These are phyloP conservation scores for Excoecaria agallocha DNA, from an alignment of 345 rosid species.

Conservation along the genomic window DNA sequence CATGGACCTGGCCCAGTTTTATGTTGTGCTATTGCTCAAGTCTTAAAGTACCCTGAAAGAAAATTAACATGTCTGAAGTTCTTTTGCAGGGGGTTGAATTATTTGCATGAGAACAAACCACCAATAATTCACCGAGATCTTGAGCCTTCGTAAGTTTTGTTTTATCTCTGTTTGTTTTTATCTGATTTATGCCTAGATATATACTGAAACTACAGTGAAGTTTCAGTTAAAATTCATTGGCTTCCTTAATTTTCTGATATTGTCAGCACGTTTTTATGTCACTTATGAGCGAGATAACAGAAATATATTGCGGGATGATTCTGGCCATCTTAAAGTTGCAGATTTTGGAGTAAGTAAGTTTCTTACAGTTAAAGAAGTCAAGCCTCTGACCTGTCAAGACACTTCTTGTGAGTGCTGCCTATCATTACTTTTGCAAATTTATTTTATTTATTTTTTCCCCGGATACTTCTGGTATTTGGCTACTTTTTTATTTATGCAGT, in stretches of 20 bases:
- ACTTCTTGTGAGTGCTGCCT: conserved; percentile 59
- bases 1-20: background rate
- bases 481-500: background rate
- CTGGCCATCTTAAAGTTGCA: conserved; percentile 94
- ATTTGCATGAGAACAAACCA: conserved; percentile 82
- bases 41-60: conserved; percentile 10
- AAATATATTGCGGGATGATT: conserved; percentile 88
- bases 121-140: conserved; percentile 96
- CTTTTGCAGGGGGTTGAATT: conserved; percentile 82
- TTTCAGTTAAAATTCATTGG: conserved; percentile 22
- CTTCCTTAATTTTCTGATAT: conserved; percentile 34
- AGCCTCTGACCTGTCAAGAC: conserved; percentile 59
- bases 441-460: background rate
- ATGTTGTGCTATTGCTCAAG: background rate
- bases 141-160: conserved; percentile 95
- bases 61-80: conserved; percentile 4
- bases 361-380: conserved; percentile 81
- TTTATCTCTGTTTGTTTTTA: background rate
- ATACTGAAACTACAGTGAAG: conserved; percentile 2
- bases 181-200: background rate
- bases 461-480: background rate
- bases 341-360: conserved; percentile 94
- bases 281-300: conserved; percentile 47
- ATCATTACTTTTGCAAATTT: background rate
- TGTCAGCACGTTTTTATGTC: conserved; percentile 30